phyloP scores from a whole-genome alignment of 2,329 filamentous ascomycete species.

The Aspergillus hiratsukae region DNA sequence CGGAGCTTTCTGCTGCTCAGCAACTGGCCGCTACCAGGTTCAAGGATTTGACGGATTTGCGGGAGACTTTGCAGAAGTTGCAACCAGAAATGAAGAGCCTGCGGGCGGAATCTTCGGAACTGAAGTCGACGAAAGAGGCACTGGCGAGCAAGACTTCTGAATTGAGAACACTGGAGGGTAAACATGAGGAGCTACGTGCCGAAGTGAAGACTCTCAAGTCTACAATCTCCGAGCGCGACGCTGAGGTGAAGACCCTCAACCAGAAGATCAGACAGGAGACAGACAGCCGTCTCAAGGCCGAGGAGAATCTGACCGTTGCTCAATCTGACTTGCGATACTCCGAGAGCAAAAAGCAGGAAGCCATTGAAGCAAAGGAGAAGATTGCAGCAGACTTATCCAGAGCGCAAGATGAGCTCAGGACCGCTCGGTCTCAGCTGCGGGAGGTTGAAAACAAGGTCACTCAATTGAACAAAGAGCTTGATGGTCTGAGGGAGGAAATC shows the following conservation, averaged over 20 bases:
- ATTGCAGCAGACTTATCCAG: slow-evolving; percentile 64
- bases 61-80: slow-evolving; percentile 74
- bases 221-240: slow-evolving; percentile 67
- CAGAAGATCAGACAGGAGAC: slow-evolving; percentile 75
- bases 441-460: slow-evolving; percentile 70
- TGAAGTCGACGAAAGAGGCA: slow-evolving; percentile 73
- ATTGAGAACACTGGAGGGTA: slow-evolving; percentile 71
- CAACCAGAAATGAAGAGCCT: slow-evolving; percentile 81
- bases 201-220: slow-evolving; percentile 69
- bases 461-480: slow-evolving; percentile 64
- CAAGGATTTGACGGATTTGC: slow-evolving; percentile 78
- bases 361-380: slow-evolving; percentile 69
- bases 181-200: slow-evolving; percentile 73
- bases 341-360: slow-evolving; percentile 74
- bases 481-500: slow-evolving; percentile 69
- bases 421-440: slow-evolving; percentile 55
- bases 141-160: slow-evolving; percentile 60
- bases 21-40: slow-evolving; percentile 82
- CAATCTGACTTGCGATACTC: slow-evolving; percentile 73
- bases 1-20: slow-evolving; percentile 79
- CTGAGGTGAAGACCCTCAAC: slow-evolving; percentile 70
- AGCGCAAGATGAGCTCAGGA: slow-evolving; percentile 65
- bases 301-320: slow-evolving; percentile 71
- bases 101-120: slow-evolving; percentile 67
- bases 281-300: slow-evolving; percentile 64